Evolutionary conservation across 371 early-diverging fungal species (phyloP).

Genomic region (Mucor lusitanicus): DNA sequence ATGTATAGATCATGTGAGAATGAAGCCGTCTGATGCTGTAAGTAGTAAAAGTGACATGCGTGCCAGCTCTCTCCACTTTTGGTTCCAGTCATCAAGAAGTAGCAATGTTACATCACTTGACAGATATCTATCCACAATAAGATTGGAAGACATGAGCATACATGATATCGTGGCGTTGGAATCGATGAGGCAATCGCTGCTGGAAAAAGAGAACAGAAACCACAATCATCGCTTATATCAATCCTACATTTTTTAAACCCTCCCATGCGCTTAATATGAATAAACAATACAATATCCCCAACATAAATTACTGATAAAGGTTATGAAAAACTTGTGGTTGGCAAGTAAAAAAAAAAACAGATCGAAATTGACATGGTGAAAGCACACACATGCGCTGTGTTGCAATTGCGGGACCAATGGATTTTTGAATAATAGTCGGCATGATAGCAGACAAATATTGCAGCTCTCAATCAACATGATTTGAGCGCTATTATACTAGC

Average conservation of each 20-base stretch:
- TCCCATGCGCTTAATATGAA: background rate
- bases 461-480: no score
- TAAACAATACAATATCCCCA: background rate
- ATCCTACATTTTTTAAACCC: background rate
- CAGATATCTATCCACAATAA: constrained; percentile 56
- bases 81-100: constrained; percentile 14
- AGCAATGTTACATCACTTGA: constrained; percentile 27
- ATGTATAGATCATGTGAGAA: constrained; percentile 26
- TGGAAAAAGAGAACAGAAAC: constrained; percentile 27
- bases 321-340: background rate
- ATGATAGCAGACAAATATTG: no score
- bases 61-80: constrained; percentile 9
- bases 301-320: background rate
- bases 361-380: background rate
- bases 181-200: constrained; percentile 70
- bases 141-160: constrained; percentile 63
- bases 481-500: no score
- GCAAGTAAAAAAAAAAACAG: background rate
- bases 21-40: background rate
- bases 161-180: constrained; percentile 84
- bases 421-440: no score
- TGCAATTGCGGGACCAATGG: no score
- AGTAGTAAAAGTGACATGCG: background rate
- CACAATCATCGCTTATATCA: background rate
- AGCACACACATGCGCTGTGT: no score